These are phyloP conservation scores for Chloranthus sessilifolius DNA, from an alignment of 164 flowering plant species.

Conservation along the genomic window DNA sequence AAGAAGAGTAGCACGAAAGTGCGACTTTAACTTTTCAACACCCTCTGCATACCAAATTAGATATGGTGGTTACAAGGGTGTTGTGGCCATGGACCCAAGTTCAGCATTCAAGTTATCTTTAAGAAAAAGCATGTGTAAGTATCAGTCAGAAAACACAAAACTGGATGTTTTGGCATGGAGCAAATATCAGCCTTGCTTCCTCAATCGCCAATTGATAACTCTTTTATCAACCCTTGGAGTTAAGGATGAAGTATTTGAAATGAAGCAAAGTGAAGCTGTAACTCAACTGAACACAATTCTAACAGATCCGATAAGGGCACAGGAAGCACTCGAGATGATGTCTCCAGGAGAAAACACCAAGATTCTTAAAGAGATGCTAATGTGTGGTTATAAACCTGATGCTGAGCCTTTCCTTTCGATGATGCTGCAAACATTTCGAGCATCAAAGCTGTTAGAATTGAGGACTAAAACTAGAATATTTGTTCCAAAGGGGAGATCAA, in stretches of 20 bases:
- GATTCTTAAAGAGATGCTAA: constrained; percentile 64
- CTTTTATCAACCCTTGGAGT: constrained; percentile 84
- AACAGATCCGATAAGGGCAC: constrained; percentile 52
- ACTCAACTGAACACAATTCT: constrained; percentile 49
- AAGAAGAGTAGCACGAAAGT: constrained; percentile 53
- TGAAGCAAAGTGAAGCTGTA: constrained; percentile 56
- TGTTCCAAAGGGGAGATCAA: constrained; percentile 51
- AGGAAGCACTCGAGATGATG: constrained; percentile 59
- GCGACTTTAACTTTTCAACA: constrained; percentile 27
- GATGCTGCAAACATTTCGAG: constrained; percentile 71
- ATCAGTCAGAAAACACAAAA: constrained; percentile 40
- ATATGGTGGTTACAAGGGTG: constrained; percentile 84
- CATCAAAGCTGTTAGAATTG: constrained; percentile 53
- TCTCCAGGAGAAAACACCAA: constrained; percentile 57
- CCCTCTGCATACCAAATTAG: constrained; percentile 84
- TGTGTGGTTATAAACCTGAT: constrained; percentile 71
- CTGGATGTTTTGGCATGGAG: constrained; percentile 68
- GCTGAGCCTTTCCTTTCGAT: constrained; percentile 73
- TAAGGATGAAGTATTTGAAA: constrained; percentile 42
- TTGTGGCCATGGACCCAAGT: constrained; percentile 73
- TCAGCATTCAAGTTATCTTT: constrained; percentile 49
- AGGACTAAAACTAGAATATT: constrained; percentile 55
- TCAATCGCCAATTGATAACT: constrained; percentile 71
- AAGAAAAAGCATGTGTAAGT: constrained; percentile 75
- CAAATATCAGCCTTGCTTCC: constrained; percentile 68